Percentiles rank a stretch among this genome's conserved stretches.
Conservation (phyloP, 2,329 filamentous ascomycete genomes). For the Cladosporium phlei region DNA sequence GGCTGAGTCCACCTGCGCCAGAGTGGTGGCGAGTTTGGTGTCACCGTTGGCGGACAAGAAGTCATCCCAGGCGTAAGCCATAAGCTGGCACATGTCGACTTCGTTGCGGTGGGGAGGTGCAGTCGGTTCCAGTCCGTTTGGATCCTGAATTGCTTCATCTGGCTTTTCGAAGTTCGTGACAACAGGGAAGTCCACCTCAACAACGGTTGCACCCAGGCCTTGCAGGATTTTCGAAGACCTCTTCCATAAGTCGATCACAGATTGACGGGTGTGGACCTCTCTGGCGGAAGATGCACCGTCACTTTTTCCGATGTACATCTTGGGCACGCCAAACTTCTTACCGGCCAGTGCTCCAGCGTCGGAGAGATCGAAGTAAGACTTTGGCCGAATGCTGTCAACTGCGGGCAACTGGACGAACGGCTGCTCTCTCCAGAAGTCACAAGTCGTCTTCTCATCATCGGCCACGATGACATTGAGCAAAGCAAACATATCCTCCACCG, state of each 20-base stretch:
- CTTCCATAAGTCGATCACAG: constrained; percentile 24
- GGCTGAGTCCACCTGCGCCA: constrained; percentile 36
- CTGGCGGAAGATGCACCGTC: constrained; percentile 15
- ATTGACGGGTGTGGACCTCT: constrained; percentile 30
- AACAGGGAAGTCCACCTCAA: constrained; percentile 40
- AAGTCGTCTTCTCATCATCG: constrained; percentile 35
- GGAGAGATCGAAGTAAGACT: constrained; percentile 30
- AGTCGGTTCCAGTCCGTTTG: constrained; percentile 40
- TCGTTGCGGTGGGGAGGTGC: constrained; percentile 18
- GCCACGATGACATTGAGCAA: constrained; percentile 45
- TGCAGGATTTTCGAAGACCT: constrained; percentile 33
- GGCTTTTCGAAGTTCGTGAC: constrained; percentile 39
- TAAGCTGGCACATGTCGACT: constrained; percentile 37
- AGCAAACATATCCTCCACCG: constrained; percentile 44
- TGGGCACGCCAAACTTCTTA: constrained; percentile 46
- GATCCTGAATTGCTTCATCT: constrained; percentile 14
- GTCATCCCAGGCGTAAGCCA: constrained; percentile 48
- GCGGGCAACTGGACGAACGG: constrained; percentile 38
- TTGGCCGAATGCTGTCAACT: constrained; percentile 27
- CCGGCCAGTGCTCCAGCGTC: constrained; percentile 33
- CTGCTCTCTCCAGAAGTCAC: constrained; percentile 53
- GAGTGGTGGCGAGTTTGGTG: constrained; percentile 21
- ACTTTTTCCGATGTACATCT: constrained; percentile 42
- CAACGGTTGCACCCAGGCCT: constrained; percentile 36
- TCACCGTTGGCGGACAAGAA: constrained; percentile 43